Conservation (phyloP, 305 asterid species). For the Plantago coronopus region DNA sequence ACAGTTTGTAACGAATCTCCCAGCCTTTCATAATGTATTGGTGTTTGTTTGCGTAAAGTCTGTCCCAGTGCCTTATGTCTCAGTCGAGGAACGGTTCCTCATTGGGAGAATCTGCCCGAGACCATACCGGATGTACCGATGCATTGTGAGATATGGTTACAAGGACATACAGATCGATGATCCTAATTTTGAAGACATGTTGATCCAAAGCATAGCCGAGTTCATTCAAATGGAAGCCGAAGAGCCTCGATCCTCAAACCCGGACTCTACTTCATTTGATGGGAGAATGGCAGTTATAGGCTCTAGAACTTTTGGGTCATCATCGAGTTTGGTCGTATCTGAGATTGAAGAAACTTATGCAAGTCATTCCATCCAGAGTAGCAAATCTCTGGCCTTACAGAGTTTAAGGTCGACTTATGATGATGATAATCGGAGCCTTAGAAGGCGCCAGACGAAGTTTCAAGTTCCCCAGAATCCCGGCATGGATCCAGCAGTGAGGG, state of each 20-base stretch:
- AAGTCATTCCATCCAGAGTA: slow-evolving; percentile 49
- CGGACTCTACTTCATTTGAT: slow-evolving; percentile 68
- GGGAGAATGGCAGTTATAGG: slow-evolving; percentile 97
- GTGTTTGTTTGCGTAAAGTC: slow-evolving; percentile 95
- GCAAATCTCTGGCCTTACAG: slow-evolving; percentile 68
- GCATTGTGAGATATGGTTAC: slow-evolving; percentile 96
- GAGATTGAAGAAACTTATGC: slow-evolving; percentile 40
- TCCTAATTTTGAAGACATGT: slow-evolving; percentile 71
- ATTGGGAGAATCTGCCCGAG: slow-evolving; percentile 94
- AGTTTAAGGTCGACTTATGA: slow-evolving; percentile 69
- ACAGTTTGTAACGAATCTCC: slow-evolving; percentile 87
- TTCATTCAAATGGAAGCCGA: slow-evolving; percentile 95
- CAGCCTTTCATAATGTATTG: slow-evolving; percentile 86
- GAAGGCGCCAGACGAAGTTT: slow-evolving; percentile 77
- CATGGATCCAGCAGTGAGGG: slow-evolving; percentile 65
- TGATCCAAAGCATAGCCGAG: slow-evolving; percentile 89
- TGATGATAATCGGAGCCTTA: slow-evolving; percentile 69
- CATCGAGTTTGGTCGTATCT: slow-evolving; percentile 43
- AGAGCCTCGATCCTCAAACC: slow-evolving; percentile 65
- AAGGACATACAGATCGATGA: slow-evolving; percentile 87
- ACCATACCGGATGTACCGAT: slow-evolving; percentile 89
- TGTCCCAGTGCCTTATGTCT: slow-evolving; percentile 78
- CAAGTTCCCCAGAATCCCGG: slow-evolving; percentile 55
- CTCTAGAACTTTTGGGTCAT: slow-evolving; percentile 42
- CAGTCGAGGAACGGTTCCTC: slow-evolving; percentile 91